Evolutionary conservation across 2,329 filamentous ascomycete species (phyloP).

Genomic region (Sarocladiaceae sp.): DNA sequence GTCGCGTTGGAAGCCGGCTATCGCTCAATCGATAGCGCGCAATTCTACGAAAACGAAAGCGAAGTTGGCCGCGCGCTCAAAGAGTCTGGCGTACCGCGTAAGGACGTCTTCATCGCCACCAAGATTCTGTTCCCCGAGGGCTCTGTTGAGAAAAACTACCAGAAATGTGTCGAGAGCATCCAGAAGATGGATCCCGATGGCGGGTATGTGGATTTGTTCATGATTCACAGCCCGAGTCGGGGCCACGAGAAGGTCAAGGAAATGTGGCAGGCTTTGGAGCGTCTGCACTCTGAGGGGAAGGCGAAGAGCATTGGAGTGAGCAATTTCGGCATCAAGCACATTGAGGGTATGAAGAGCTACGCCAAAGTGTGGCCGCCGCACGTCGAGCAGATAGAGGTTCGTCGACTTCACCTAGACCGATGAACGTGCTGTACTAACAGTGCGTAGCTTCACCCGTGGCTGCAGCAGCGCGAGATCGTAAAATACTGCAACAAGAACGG

Average conservation of each 20-base stretch:
- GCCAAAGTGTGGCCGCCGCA: constrained; percentile 62
- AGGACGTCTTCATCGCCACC: constrained; percentile 64
- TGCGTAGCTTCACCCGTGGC: constrained; percentile 67
- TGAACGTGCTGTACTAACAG: constrained; percentile 41
- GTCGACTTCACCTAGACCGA: constrained; percentile 15
- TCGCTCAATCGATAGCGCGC: constrained; percentile 62
- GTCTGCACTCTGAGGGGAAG: constrained; percentile 53
- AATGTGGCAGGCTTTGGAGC: constrained; percentile 65
- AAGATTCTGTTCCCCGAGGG: constrained; percentile 56
- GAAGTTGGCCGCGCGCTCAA: constrained; percentile 63
- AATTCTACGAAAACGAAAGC: constrained; percentile 61
- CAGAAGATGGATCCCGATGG: constrained; percentile 52
- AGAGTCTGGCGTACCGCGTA: constrained; percentile 49
- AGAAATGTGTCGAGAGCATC: constrained; percentile 56
- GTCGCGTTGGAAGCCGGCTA: constrained; percentile 55
- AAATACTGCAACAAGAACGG: constrained; percentile 69
- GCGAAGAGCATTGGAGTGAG: constrained; percentile 65
- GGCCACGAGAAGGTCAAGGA: constrained; percentile 49
- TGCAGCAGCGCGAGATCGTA: constrained; percentile 39
- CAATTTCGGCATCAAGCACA: constrained; percentile 64
- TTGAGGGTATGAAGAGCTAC: constrained; percentile 61
- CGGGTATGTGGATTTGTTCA: constrained; percentile 65
- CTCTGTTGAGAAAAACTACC: constrained; percentile 55
- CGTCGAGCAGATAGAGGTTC: constrained; percentile 67
- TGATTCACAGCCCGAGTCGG: constrained; percentile 61